These are phyloP conservation scores for Cyathus striatus DNA, from an alignment of 768 basidiomycete species.

Conservation along the genomic window DNA sequence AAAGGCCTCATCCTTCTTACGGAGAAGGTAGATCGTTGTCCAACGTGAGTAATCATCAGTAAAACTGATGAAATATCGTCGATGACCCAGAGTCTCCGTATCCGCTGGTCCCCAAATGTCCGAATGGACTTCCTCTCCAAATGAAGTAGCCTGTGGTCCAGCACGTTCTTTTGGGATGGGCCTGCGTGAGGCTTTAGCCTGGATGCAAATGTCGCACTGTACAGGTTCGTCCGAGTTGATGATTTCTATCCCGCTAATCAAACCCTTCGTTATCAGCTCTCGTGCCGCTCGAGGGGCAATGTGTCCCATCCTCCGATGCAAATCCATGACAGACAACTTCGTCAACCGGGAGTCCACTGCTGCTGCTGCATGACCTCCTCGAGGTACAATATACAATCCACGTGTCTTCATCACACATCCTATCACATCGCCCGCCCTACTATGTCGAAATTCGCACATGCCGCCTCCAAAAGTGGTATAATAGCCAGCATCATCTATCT, in stretches of 20 bases:
- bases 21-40: conserved; percentile 13
- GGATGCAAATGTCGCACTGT: conserved; percentile 24
- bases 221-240: conserved; percentile 9
- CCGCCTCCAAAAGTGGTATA: too few relatives aligned
- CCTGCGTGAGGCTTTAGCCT: conserved; percentile 18
- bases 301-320: conserved; percentile 19
- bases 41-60: conserved; percentile 20
- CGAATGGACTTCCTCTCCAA: conserved; percentile 18
- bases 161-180: conserved; percentile 9
- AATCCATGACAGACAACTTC: conserved; percentile 16
- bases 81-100: conserved; percentile 8
- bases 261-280: conserved; percentile 11
- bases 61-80: conserved; percentile 22
- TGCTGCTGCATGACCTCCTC: too few relatives aligned
- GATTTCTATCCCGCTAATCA: conserved; percentile 16
- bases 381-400: too few relatives aligned
- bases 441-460: too few relatives aligned
- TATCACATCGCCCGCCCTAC: too few relatives aligned
- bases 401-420: too few relatives aligned
- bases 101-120: conserved; percentile 35
- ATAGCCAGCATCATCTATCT: too few relatives aligned
- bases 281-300: conserved; percentile 11
- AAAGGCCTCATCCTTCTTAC: conserved; percentile 16
- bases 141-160: conserved; percentile 1
- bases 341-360: too few relatives aligned